Conservation (phyloP, 306 rosid species). For the Lagenaria siceraria region DNA sequence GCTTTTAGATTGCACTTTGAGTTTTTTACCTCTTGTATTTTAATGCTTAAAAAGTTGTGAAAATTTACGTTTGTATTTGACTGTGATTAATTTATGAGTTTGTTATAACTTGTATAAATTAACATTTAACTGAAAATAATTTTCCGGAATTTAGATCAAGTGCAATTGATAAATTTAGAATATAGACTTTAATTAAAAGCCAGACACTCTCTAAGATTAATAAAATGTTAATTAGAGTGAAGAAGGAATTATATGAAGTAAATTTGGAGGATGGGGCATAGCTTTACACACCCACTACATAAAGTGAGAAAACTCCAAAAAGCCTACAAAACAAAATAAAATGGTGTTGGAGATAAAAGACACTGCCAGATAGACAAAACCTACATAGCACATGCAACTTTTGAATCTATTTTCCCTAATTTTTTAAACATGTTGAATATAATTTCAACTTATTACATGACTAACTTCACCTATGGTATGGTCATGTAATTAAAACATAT, state of each 20-base stretch:
- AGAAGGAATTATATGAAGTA: slow-evolving; percentile 14
- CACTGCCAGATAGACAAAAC: slow-evolving; percentile 35
- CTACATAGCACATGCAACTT: slow-evolving; percentile 56
- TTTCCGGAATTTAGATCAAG: not conserved
- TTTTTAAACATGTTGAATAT: not conserved
- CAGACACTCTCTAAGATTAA: too few relatives aligned
- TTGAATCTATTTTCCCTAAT: not conserved
- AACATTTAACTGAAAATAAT: not conserved
- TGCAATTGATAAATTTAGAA: too few relatives aligned
- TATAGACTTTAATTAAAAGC: too few relatives aligned
- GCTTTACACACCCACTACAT: slow-evolving; percentile 20
- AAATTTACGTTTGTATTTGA: too few relatives aligned
- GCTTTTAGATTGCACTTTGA: too few relatives aligned
- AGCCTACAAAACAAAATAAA: slow-evolving; percentile 20
- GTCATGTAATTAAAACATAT: too few relatives aligned
- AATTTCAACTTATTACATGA: not conserved
- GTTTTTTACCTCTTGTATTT: too few relatives aligned
- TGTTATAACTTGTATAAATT: too few relatives aligned
- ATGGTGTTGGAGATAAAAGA: slow-evolving; percentile 26
- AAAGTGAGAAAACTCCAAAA: slow-evolving; percentile 30
- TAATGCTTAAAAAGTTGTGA: too few relatives aligned
- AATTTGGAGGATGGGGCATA: slow-evolving; percentile 24
- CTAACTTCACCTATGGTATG: too few relatives aligned
- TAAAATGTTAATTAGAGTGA: not conserved
- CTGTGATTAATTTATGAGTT: too few relatives aligned